Evolutionary conservation across 78 protist genomes (phyloP), one percentile per base, ranked within the genome.

Genomic region (Tieghemostelium lacteum): DNA sequence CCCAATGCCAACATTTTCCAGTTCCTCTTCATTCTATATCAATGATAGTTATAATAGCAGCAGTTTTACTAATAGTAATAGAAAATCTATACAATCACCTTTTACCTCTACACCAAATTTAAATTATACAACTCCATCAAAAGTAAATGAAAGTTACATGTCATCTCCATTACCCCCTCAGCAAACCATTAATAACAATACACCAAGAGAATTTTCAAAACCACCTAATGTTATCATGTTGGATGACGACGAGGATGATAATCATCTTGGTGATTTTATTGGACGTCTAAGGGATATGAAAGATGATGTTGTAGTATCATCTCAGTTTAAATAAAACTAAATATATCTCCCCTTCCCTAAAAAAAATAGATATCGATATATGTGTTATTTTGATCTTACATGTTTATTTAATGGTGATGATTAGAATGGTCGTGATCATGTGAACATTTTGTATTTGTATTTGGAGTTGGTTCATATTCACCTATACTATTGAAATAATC

Each of bases 161-260:
- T n/a, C n/a, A n/a, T n/a, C n/a, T 58, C 66, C 17, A 22, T 28
- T 55, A 17, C 36, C 39, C 64, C 26, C n/a, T n/a, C n/a, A n/a
- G n/a, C n/a, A n/a, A n/a, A n/a, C n/a, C n/a, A n/a, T n/a, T n/a
- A n/a, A n/a, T n/a, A n/a, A n/a, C n/a, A n/a, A n/a, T n/a, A n/a
- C n/a, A n/a, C n/a, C n/a, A n/a, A 45, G 69, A 12, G 55, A 69
- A 42, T 83, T 69, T 69, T 31, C 75, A 16, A 83, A 83, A 60
- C 70, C 91, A 26, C 91, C 91, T 4, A 33, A 76, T 42, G 91
- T 83, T 8, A 83, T 83, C 12, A 58, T 42, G 12, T 58, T 83
- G n/a, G 29, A 78, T 78, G 76, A 78, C 20, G 88, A 78, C n/a
- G 73, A 45, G 29, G 77, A 69, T 26, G 71, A 75, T 29, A 10